These are phyloP conservation scores for Raphidocelis subcapitata DNA, from an alignment of 139 green algal genomes.

Conservation along the genomic window DNA sequence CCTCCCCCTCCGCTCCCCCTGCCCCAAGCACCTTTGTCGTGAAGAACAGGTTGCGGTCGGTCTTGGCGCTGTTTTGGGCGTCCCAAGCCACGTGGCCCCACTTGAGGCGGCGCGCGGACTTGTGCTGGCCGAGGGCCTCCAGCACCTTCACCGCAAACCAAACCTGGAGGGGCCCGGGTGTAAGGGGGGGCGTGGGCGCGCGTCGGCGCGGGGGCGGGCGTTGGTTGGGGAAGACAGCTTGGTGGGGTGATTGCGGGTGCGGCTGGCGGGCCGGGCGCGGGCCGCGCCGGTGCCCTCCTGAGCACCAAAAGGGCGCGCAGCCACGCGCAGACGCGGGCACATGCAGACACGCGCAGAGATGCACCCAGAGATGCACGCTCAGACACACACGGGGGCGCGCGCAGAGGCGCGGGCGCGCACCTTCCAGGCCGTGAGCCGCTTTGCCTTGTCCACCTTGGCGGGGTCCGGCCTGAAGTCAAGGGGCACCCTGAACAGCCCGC, in stretches of 20 bases:
- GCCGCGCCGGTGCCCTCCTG: neutral
- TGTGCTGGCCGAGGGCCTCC: slow-evolving; percentile 3
- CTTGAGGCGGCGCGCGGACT: slow-evolving; percentile 10
- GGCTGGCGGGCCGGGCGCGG: too few relatives aligned
- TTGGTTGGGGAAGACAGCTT: too few relatives aligned
- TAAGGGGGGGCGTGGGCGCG: too few relatives aligned
- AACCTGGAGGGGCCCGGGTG: slow-evolving; percentile 10
- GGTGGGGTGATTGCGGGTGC: too few relatives aligned
- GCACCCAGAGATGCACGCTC: too few relatives aligned
- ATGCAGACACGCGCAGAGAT: too few relatives aligned
- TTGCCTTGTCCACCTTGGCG: neutral
- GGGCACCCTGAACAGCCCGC: neutral
- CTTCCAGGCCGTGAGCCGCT: slow-evolving; percentile 19
- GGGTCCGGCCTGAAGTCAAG: slow-evolving; percentile 13
- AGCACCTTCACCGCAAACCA: slow-evolving; percentile 11
- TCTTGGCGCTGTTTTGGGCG: slow-evolving; percentile 20
- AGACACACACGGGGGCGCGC: neutral
- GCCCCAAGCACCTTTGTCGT: too few relatives aligned
- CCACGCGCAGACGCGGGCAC: too few relatives aligned
- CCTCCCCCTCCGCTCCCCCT: too few relatives aligned
- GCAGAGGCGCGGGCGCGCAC: neutral
- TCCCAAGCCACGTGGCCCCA: slow-evolving; percentile 17
- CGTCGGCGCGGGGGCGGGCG: too few relatives aligned
- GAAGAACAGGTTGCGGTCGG: slow-evolving; percentile 27
- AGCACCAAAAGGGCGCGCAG: too few relatives aligned